A percentile compares a stretch with the other conserved stretches of the same genome.
Evolutionary conservation across 352 stramenopile species (phyloP).

Genomic region (Pythium aristosporum): DNA sequence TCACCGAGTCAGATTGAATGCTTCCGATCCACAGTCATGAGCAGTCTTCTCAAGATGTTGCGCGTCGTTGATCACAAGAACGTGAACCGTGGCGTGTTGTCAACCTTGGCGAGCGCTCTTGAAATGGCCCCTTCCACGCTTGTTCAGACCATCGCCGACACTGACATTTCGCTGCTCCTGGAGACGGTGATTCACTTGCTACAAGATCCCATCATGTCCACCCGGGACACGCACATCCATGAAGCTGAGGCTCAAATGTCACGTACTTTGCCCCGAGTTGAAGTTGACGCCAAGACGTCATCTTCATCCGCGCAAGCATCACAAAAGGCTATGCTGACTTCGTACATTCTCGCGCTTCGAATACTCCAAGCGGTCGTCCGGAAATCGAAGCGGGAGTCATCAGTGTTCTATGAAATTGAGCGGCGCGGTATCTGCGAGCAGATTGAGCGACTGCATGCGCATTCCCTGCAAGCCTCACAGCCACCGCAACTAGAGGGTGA

Average conservation of each 20-base stretch:
- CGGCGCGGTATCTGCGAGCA: slow-evolving; percentile 75
- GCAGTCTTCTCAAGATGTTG: slow-evolving; percentile 51
- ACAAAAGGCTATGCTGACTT: slow-evolving; percentile 23
- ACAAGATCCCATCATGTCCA: slow-evolving; percentile 35
- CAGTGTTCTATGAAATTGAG: slow-evolving; percentile 82
- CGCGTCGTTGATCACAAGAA: slow-evolving; percentile 67
- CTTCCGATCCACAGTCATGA: slow-evolving; percentile 47
- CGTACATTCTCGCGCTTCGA: slow-evolving; percentile 68
- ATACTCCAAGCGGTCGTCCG: slow-evolving; percentile 70
- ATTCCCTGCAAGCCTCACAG: slow-evolving; percentile 22
- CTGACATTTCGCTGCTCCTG: slow-evolving; percentile 60
- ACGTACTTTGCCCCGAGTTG: neutral
- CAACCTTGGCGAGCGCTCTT: slow-evolving; percentile 62
- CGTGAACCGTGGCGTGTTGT: slow-evolving; percentile 59
- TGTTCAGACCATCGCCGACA: slow-evolving; percentile 45
- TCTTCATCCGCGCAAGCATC: neutral
- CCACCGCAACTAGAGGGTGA: neutral
- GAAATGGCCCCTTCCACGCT: slow-evolving; percentile 70
- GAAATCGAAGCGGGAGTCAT: slow-evolving; percentile 55
- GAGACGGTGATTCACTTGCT: slow-evolving; percentile 71
- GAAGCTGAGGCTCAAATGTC: neutral
- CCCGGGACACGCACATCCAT: neutral
- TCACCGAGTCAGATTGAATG: slow-evolving; percentile 41
- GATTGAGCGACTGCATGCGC: slow-evolving; percentile 56
- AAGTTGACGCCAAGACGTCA: neutral